Conservation (phyloP, 208 protist genomes). For the Kentomonas sorsogonicus region DNA sequence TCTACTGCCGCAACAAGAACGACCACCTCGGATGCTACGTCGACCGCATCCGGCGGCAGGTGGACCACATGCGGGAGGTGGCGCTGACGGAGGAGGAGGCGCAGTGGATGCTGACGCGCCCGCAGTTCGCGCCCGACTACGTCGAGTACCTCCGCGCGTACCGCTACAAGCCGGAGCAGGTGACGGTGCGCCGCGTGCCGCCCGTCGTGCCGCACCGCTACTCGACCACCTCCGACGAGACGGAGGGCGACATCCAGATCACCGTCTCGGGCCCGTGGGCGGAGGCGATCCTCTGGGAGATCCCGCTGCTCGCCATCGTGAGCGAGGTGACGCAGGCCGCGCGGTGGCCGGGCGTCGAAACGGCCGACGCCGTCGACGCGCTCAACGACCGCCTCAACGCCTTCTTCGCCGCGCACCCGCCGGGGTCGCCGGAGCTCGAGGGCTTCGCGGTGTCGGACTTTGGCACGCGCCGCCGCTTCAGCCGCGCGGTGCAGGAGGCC, state of each 20-base stretch:
- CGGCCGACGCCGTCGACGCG: constrained; percentile 36
- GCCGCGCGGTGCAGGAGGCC: constrained; percentile 67
- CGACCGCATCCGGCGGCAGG: constrained; percentile 47
- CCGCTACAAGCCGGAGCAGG: constrained; percentile 76
- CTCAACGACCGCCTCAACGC: constrained; percentile 49
- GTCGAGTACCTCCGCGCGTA: constrained; percentile 72
- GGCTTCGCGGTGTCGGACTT: constrained; percentile 72
- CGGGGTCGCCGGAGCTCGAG: constrained; percentile 30
- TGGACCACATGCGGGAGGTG: constrained; percentile 46
- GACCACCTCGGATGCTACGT: constrained; percentile 69
- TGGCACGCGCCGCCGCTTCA: constrained; percentile 82
- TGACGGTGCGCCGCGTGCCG: constrained; percentile 43
- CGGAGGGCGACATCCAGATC: constrained; percentile 42
- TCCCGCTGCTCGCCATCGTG: constrained; percentile 76
- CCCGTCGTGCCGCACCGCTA: constrained; percentile 13
- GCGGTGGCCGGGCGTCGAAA: constrained; percentile 40
- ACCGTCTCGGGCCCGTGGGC: constrained; percentile 76
- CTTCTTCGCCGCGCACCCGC: constrained; percentile 55
- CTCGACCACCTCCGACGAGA: not conserved
- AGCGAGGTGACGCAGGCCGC: constrained; percentile 67
- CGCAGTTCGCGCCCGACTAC: constrained; percentile 71
- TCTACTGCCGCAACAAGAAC: constrained; percentile 68
- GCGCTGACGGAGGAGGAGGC: constrained; percentile 66
- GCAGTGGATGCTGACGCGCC: constrained; percentile 56
- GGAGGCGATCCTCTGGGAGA: constrained; percentile 87